A percentile compares a stretch with the other conserved stretches of the same genome.
Evolutionary conservation across 495 filamentous ascomycete species (phyloP).

Genomic region (Lophiostoma macrostomum): DNA sequence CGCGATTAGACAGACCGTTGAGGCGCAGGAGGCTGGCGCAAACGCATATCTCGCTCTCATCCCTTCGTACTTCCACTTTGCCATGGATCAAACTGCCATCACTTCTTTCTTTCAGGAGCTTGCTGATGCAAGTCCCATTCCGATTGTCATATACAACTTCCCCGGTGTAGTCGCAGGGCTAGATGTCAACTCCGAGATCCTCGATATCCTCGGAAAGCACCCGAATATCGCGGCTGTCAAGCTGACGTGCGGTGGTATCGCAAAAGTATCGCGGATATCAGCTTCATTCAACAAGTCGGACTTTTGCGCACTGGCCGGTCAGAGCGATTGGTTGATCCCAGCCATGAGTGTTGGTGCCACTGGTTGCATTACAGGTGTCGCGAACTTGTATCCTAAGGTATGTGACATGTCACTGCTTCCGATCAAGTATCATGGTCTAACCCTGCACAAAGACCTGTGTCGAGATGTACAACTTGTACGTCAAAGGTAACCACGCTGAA

Average conservation of each 20-base stretch:
- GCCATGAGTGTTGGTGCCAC: constrained; percentile 74
- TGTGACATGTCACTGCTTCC: not conserved
- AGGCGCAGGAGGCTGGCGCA: constrained; percentile 70
- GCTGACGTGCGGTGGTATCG: constrained; percentile 90
- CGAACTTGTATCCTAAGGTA: constrained; percentile 72
- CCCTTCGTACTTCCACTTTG: constrained; percentile 74
- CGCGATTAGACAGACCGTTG: constrained; percentile 74
- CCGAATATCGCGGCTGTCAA: constrained; percentile 87
- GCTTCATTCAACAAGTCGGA: constrained; percentile 44
- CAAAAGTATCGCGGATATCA: constrained; percentile 77
- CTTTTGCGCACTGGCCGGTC: constrained; percentile 78
- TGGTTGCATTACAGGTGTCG: constrained; percentile 78
- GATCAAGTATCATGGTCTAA: not conserved
- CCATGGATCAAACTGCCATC: constrained; percentile 62
- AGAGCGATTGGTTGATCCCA: constrained; percentile 81
- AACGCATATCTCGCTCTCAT: constrained; percentile 81
- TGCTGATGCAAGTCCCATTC: constrained; percentile 76
- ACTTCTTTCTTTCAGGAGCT: constrained; percentile 72
- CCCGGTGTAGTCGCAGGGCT: constrained; percentile 75
- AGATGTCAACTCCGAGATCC: constrained; percentile 76
- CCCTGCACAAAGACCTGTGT: constrained; percentile 29
- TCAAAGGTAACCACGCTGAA: constrained; percentile 39
- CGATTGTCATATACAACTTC: constrained; percentile 90
- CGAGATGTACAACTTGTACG: constrained; percentile 40
- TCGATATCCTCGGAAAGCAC: constrained; percentile 68